phyloP scores from a whole-genome alignment of 2,329 filamentous ascomycete species.

The Alternaria longipes region DNA sequence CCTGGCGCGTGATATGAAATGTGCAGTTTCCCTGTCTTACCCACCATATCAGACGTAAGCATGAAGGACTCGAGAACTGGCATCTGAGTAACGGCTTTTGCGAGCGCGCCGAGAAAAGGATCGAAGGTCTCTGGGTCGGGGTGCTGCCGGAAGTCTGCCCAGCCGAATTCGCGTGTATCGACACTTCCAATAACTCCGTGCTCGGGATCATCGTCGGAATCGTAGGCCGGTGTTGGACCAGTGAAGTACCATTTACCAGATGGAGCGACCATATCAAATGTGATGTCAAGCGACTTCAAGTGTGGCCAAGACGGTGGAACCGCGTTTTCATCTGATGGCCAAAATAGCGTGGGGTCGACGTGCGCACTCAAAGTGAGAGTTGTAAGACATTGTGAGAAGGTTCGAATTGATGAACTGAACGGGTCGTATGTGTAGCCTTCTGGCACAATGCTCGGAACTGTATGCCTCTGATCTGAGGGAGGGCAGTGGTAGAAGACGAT shows the following conservation, averaged over 20 bases:
- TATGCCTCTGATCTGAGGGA: slow-evolving; percentile 10
- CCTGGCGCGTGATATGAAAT: slow-evolving; percentile 18
- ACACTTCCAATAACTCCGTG: slow-evolving; percentile 9
- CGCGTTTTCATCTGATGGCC: slow-evolving; percentile 14
- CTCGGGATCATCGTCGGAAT: slow-evolving; percentile 1
- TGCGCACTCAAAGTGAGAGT: slow-evolving; percentile 16
- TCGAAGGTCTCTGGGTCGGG: slow-evolving; percentile 22
- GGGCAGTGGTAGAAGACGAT: slow-evolving; percentile 11
- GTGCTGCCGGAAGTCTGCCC: slow-evolving; percentile 16
- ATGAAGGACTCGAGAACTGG: slow-evolving; percentile 17
- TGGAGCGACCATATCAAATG: slow-evolving; percentile 16
- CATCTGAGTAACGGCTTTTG: slow-evolving; percentile 28
- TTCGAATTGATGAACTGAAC: slow-evolving; percentile 21
- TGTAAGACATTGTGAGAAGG: slow-evolving; percentile 20
- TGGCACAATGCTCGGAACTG: slow-evolving; percentile 15
- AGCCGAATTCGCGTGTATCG: slow-evolving; percentile 1
- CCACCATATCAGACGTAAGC: slow-evolving; percentile 12
- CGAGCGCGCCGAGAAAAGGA: slow-evolving; percentile 28
- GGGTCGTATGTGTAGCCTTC: slow-evolving; percentile 13
- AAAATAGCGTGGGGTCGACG: slow-evolving; percentile 26
- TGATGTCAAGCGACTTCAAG: slow-evolving; percentile 19
- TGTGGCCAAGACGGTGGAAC: slow-evolving; percentile 18
- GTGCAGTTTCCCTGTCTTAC: slow-evolving; percentile 1
- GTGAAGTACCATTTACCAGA: slow-evolving; percentile 26
- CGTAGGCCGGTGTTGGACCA: slow-evolving; percentile 7